Percentiles rank a stretch among this genome's conserved stretches.
phyloP scores from a whole-genome alignment of 2,329 filamentous ascomycete genomes.

The Calonectria henricotiae region DNA sequence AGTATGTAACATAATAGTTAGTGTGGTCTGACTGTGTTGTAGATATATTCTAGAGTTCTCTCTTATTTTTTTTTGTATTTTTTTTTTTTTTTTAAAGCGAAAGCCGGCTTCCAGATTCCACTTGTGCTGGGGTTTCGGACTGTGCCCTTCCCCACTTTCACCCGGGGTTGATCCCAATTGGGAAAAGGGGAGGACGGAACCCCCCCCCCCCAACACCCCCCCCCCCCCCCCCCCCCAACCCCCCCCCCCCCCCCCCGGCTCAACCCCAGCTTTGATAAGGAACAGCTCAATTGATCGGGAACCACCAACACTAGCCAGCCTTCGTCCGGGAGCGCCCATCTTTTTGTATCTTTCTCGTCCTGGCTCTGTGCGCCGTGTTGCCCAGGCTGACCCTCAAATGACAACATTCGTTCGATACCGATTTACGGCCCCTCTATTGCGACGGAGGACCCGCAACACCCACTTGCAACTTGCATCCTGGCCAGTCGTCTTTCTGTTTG shows the following conservation, averaged over 20 bases:
- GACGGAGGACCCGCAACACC: slow-evolving; percentile 45
- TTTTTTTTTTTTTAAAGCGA: too few species aligned
- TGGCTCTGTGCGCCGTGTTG: not conserved
- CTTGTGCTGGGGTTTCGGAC: too few species aligned
- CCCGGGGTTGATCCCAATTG: too few species aligned
- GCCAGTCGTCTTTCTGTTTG: slow-evolving; percentile 43
- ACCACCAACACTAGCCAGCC: slow-evolving; percentile 10
- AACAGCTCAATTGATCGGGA: slow-evolving; percentile 27
- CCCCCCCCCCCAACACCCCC: too few species aligned
- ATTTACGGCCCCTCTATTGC: slow-evolving; percentile 38
- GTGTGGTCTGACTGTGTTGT: too few species aligned
- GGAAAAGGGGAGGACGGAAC: too few species aligned
- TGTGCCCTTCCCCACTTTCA: too few species aligned
- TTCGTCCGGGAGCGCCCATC: slow-evolving; percentile 31
- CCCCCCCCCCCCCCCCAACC: too few species aligned
- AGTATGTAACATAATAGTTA: too few species aligned
- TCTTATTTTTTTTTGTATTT: too few species aligned
- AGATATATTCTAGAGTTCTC: too few species aligned
- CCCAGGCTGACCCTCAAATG: slow-evolving; percentile 3
- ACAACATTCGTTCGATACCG: slow-evolving; percentile 34
- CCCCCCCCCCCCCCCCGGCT: slow-evolving; percentile 28
- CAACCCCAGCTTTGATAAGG: slow-evolving; percentile 45
- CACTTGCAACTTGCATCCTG: slow-evolving; percentile 36
- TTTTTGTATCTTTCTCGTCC: not conserved
- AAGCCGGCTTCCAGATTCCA: too few species aligned